Conservation (phyloP, 176 grass and related monocot genomes). For the Hyparrhenia diplandra region DNA sequence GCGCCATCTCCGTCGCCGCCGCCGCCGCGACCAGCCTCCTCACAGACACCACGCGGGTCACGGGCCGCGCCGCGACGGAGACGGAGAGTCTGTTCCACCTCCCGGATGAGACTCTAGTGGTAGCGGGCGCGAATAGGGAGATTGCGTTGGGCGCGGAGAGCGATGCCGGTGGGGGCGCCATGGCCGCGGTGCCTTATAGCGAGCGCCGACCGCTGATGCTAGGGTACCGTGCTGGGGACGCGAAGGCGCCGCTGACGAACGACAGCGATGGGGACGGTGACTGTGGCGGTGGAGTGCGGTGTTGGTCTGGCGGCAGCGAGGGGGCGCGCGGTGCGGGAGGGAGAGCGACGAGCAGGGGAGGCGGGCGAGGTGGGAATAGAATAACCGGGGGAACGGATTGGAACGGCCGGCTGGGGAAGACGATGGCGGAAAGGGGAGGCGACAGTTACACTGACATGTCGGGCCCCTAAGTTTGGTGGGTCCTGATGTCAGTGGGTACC, state of each 20-base stretch:
- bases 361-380: not conserved
- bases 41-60: not conserved
- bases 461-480: fast-evolving
- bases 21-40: constrained; percentile 36
- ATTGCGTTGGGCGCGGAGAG: not conserved
- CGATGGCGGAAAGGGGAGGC: not conserved
- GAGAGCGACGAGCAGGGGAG: not conserved
- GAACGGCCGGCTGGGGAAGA: constrained; percentile 25
- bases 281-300: constrained; percentile 41
- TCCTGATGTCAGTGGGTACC: not conserved
- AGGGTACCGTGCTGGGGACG: constrained; percentile 27
- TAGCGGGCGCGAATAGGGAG: not conserved
- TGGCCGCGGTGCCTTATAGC: constrained; percentile 19
- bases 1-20: constrained; percentile 49
- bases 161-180: constrained; percentile 41
- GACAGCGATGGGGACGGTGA: not conserved
- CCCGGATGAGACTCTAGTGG: not conserved
- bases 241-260: constrained; percentile 8
- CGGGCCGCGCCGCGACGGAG: not conserved
- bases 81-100: not conserved
- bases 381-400: constrained; percentile 23
- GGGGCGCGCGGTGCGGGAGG: not conserved
- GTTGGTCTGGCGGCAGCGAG: not conserved
- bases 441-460: not conserved
- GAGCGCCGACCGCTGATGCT: not conserved